These are phyloP conservation scores for Psilocybe azurescens DNA, from an alignment of 768 basidiomycete species.

Conservation along the genomic window DNA sequence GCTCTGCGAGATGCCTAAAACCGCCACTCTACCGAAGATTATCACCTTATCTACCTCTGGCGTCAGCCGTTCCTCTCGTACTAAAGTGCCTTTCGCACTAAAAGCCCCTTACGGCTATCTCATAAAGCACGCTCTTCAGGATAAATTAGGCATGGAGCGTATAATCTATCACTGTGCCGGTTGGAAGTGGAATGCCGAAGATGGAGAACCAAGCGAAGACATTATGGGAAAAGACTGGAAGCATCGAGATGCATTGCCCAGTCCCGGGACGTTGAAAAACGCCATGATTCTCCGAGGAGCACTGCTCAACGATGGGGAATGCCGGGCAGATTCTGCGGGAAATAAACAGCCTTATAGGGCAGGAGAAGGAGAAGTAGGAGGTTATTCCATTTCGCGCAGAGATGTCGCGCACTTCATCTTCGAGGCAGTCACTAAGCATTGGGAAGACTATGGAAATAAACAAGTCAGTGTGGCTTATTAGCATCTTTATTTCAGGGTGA, in stretches of 20 bases:
- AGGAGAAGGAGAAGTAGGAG: slow-evolving; percentile 43
- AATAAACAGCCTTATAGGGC: slow-evolving; percentile 45
- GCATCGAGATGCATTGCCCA: slow-evolving; percentile 43
- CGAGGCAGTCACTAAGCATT: slow-evolving; percentile 47
- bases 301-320: slow-evolving; percentile 23
- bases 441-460: slow-evolving; percentile 59
- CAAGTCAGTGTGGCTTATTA: slow-evolving; percentile 55
- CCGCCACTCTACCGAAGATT: slow-evolving; percentile 42
- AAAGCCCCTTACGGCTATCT: slow-evolving; percentile 52
- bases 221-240: slow-evolving; percentile 51
- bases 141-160: slow-evolving; percentile 66
- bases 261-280: slow-evolving; percentile 45
- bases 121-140: slow-evolving; percentile 52
- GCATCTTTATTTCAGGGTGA: neutral
- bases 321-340: slow-evolving; percentile 39
- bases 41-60: slow-evolving; percentile 58
- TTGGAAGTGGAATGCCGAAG: slow-evolving; percentile 46
- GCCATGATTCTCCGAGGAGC: slow-evolving; percentile 39
- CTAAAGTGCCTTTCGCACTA: slow-evolving; percentile 46
- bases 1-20: slow-evolving; percentile 54
- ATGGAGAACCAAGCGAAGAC: slow-evolving; percentile 41
- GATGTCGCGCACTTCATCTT: slow-evolving; percentile 72
- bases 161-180: slow-evolving; percentile 53
- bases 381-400: slow-evolving; percentile 57
- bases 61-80: slow-evolving; percentile 47